phyloP scores from a whole-genome alignment of 108 stramenopile species.

The Cyclotella baltica region DNA sequence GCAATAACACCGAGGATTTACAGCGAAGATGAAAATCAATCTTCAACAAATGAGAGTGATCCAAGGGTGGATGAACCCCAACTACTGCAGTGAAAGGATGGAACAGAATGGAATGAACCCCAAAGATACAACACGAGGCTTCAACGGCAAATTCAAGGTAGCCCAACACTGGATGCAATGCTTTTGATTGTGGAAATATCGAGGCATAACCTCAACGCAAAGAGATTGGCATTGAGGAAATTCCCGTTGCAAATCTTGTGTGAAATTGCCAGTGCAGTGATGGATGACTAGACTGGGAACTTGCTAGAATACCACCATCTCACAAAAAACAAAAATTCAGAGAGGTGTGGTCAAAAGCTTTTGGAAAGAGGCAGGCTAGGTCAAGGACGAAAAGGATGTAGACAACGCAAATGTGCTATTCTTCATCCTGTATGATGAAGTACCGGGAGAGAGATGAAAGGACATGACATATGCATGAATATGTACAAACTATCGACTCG shows the following conservation, averaged over 20 bases:
- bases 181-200: not conserved
- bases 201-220: not conserved
- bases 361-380: not conserved
- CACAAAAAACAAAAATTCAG: not conserved
- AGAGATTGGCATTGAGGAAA: not conserved
- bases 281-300: not conserved
- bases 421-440: not conserved
- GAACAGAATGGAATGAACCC: not conserved
- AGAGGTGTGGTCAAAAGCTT: not conserved
- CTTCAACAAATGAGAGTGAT: not conserved
- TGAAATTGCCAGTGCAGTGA: not conserved
- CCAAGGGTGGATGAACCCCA: not conserved
- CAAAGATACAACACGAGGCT: not conserved
- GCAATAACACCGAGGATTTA: too few species aligned
- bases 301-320: slow-evolving; percentile 4
- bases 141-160: not conserved
- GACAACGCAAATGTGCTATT: not conserved
- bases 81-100: not conserved
- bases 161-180: not conserved
- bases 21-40: not conserved
- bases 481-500: not conserved
- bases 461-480: slow-evolving; percentile 9
- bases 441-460: not conserved
- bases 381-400: not conserved
- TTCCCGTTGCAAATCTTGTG: not conserved